Base-by-base conservation (phyloP, 1,284 basidiomycete species). In the Takashimella tepidaria region DNA sequence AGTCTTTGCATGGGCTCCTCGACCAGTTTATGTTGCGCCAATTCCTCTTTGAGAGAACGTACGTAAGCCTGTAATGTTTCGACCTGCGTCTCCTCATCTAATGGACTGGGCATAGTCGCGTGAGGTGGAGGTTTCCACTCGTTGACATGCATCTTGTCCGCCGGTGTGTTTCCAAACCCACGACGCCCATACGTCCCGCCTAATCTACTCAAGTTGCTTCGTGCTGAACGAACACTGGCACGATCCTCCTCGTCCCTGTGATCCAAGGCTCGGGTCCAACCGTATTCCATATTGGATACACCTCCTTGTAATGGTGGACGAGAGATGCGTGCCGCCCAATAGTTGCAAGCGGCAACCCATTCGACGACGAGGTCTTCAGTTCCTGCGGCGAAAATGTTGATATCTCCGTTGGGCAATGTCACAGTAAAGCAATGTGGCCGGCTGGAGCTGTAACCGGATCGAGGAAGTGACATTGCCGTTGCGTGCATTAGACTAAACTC, bases 261-360 rank as follows among this genome's bases (percentile, higher is more conserved):
- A 11, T 52, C 54, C 11, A 53, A 47, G 4, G 46, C 53, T 5
- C 88, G 83, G 69, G 86, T 93, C 95, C 95, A 98, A 10, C 95
- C 95, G 68, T 98, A 98, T 73, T 98, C 96, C 87, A 98, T 95
- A 76, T 98, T 98, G 46, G 90, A 92, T 2, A 98, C 92, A 25
- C 93, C 95, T 3, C 93, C 95, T 2, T 88, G 82, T 2, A 98
- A 81, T 0, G 95, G 95, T 67, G 96, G 92, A 64, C 93, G 92
- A 73, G 88, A 92, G 59, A 84, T 86, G 27, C 93, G 81, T 0
- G 95, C 95, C 0, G 95, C 91, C 92, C 93, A 98, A 73, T 98
- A 98, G 77, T 98, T 98, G 82, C 93, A 98, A 0, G 95, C 96
- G 27, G 88, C 86, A 6, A 97, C 92, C 95, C 95, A 98, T 73